These are phyloP conservation scores for Thalia dealbata DNA, from an alignment of 176 grass and related monocot species.

Conservation along the genomic window DNA sequence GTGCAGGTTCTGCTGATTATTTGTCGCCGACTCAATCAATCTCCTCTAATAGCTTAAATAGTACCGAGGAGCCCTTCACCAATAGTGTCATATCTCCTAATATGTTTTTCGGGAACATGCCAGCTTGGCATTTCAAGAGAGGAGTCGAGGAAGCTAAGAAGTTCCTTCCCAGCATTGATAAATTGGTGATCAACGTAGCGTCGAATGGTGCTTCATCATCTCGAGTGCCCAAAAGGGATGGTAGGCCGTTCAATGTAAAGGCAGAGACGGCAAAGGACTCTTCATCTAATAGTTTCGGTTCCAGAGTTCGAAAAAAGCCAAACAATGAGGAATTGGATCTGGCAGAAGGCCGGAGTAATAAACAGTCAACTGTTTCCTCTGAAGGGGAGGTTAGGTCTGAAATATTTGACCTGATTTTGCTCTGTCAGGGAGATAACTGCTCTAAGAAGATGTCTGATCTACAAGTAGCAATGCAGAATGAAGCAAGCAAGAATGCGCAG, in stretches of 20 bases:
- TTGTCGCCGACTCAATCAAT: slow-evolving; percentile 19
- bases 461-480: slow-evolving; percentile 54
- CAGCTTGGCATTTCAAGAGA: slow-evolving; percentile 88
- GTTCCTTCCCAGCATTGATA: slow-evolving; percentile 43
- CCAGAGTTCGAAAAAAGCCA: slow-evolving; percentile 34
- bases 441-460: slow-evolving; percentile 44
- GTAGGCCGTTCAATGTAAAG: slow-evolving; percentile 19
- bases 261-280: slow-evolving; percentile 32
- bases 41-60: slow-evolving; percentile 24
- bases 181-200: slow-evolving; percentile 41
- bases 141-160: slow-evolving; percentile 66
- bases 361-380: slow-evolving; percentile 66
- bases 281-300: slow-evolving; percentile 15
- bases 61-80: slow-evolving; percentile 59
- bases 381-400: slow-evolving; percentile 66
- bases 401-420: slow-evolving; percentile 67
- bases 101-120: slow-evolving; percentile 65
- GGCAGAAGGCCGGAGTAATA: slow-evolving; percentile 65
- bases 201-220: slow-evolving; percentile 19
- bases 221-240: slow-evolving; percentile 18
- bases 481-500: slow-evolving; percentile 47
- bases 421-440: slow-evolving; percentile 48
- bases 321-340: slow-evolving; percentile 70
- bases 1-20: slow-evolving; percentile 16
- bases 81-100: slow-evolving; percentile 42